Base-by-base conservation (phyloP, 164 flowering plant species). In the Stephania yunnanensis region DNA sequence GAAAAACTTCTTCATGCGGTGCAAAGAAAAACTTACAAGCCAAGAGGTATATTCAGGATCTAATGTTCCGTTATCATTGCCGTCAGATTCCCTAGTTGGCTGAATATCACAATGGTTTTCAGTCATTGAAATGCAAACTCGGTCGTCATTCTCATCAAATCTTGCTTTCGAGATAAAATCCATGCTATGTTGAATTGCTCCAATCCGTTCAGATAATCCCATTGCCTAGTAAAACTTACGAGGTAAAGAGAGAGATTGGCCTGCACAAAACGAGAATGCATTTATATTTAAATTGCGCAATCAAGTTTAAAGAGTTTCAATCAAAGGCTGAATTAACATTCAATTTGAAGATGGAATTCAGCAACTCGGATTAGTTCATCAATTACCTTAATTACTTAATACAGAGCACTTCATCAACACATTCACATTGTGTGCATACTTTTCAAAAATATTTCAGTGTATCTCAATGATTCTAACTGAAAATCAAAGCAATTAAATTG, bases 11-110 rank as follows among this genome's bases (percentile, higher is more conserved):
- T 36, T 36, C 42, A 36, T 36, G 42, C 42, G 4, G 42, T 36
- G 42, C 13, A 8, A 48, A 48, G 13, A 1, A 12, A 58, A 65
- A 77, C 89, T 77, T 75, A 90, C 93, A 85, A 84, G 48, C 93
- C 93, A 90, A 25, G 86, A 77, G 67, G 46, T 78, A 63, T 86
- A 86, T 46, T 42, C 36, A 10, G 48, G 5, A 72, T 72, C 78
- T 29, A 22, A 30, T 11, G 63, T 10, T 58, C 67, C 70, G 20
- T 63, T 69, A 31, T 61, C 46, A 46, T 12, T 70, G 69, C 17
- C 46, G 68, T 22, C 74, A 25, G 50, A 70, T 63, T 76, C 77
- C 42, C 61, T 73, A 2, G 19, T 36, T 7, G 31, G 55, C 25
- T 9, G 71, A 50, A 76, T 53, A 78, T 79, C 71, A 61, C 29